Percentiles rank a stretch among this genome's conserved stretches.
These are phyloP conservation scores for Aspergillus nomiae DNA, from an alignment of 2,329 filamentous ascomycete genomes.

Conservation along the genomic window DNA sequence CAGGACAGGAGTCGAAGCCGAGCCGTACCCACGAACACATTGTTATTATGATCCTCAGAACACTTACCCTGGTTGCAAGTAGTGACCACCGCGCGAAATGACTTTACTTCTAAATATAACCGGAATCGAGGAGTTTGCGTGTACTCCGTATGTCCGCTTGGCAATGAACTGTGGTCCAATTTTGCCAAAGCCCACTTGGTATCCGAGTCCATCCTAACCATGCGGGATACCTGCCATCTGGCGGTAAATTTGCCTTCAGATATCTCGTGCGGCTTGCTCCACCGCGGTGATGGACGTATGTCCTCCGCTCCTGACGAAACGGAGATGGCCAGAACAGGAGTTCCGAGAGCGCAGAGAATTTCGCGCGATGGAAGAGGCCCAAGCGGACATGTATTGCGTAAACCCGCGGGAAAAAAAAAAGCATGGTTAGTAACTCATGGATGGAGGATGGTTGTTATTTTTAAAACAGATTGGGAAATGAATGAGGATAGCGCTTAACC, in stretches of 20 bases:
- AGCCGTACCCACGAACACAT: neutral
- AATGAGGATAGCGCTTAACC: neutral
- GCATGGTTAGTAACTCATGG: neutral
- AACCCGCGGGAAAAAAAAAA: conserved; percentile 3
- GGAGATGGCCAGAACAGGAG: conserved; percentile 11
- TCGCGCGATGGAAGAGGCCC: conserved; percentile 8
- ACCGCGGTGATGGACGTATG: neutral
- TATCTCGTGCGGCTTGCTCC: neutral
- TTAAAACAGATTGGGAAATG: conserved; percentile 9
- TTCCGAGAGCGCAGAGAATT: conserved; percentile 12
- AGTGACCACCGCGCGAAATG: neutral
- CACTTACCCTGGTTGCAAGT: neutral
- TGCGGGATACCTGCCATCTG: conserved; percentile 2
- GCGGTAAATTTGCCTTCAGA: neutral
- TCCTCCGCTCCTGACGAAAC: neutral
- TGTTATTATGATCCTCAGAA: conserved; percentile 1
- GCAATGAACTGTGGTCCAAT: neutral
- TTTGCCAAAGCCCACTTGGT: neutral
- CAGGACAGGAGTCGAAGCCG: neutral
- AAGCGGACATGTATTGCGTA: conserved; percentile 19
- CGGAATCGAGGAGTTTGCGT: neutral
- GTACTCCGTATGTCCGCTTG: neutral
- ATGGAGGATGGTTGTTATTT: conserved; percentile 6
- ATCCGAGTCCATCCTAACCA: neutral
- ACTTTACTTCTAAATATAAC: neutral